Evolutionary conservation across 768 basidiomycete species (phyloP).

Genomic region (Auriculariales sp.): DNA sequence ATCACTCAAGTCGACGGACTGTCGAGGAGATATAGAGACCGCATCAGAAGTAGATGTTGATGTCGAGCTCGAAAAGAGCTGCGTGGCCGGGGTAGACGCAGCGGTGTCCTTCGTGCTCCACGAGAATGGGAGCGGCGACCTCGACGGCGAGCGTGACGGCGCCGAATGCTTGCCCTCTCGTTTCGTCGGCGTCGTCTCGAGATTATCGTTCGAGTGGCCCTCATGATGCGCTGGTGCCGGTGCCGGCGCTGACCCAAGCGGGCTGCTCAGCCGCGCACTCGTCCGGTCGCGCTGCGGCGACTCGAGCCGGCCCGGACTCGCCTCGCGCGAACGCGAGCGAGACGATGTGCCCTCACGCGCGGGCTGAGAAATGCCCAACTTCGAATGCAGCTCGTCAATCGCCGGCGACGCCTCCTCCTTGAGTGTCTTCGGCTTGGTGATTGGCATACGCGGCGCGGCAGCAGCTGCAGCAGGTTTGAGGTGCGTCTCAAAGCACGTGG

Average conservation of each 20-base stretch:
- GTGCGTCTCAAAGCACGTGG: conserved; percentile 68
- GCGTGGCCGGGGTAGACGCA: too few relatives aligned
- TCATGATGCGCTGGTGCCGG: too few relatives aligned
- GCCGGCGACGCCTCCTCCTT: conserved; percentile 43
- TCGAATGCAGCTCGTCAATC: conserved; percentile 48
- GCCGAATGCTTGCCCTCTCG: too few relatives aligned
- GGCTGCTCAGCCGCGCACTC: not conserved
- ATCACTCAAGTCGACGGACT: not conserved
- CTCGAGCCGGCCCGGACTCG: too few relatives aligned
- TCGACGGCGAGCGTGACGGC: not conserved
- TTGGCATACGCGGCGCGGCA: not conserved
- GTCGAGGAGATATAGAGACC: too few relatives aligned
- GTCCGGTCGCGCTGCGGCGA: not conserved
- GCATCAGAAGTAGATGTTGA: too few relatives aligned
- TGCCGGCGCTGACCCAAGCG: not conserved
- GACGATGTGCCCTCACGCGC: not conserved
- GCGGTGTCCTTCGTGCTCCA: not conserved
- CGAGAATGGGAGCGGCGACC: not conserved
- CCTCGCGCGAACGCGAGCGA: too few relatives aligned
- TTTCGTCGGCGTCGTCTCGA: not conserved
- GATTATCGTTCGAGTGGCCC: too few relatives aligned
- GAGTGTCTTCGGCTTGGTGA: conserved; percentile 14
- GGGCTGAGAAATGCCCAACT: conserved; percentile 30
- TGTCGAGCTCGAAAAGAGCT: too few relatives aligned
- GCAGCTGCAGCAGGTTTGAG: conserved; percentile 25